These are phyloP conservation scores for Marasmius oreades DNA, from an alignment of 1,284 basidiomycete species.

Conservation along the genomic window DNA sequence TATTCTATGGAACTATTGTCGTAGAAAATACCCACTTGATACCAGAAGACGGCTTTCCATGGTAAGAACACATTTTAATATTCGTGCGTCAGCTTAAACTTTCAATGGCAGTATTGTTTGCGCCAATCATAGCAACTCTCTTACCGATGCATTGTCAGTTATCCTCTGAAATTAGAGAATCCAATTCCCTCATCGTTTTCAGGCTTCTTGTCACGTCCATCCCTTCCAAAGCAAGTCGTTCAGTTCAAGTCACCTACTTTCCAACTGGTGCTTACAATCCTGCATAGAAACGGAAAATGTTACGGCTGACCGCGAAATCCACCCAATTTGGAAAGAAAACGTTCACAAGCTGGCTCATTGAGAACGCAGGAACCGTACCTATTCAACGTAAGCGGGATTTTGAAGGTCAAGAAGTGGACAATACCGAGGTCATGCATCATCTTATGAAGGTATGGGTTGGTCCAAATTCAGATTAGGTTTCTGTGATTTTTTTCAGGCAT, in stretches of 20 bases:
- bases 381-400: slow-evolving; percentile 74
- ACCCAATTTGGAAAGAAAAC: slow-evolving; percentile 79
- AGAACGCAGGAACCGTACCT: slow-evolving; percentile 80
- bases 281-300: slow-evolving; percentile 62
- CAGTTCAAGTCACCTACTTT: background rate
- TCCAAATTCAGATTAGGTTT: slow-evolving; percentile 1
- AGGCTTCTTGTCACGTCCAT: slow-evolving; percentile 71
- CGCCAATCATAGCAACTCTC: slow-evolving; percentile 80
- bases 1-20: slow-evolving; percentile 87
- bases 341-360: slow-evolving; percentile 86
- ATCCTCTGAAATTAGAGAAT: slow-evolving; percentile 4
- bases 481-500: slow-evolving; percentile 40
- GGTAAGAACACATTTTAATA: slow-evolving; percentile 39
- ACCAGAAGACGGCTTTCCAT: slow-evolving; percentile 67
- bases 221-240: slow-evolving; percentile 51
- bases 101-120: slow-evolving; percentile 46
- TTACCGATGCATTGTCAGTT: slow-evolving; percentile 80
- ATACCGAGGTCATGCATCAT: slow-evolving; percentile 61
- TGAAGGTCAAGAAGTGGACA: slow-evolving; percentile 51
- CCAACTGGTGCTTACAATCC: background rate
- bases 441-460: slow-evolving; percentile 54
- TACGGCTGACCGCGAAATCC: slow-evolving; percentile 81
- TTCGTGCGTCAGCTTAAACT: background rate
- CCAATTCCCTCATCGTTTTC: slow-evolving; percentile 4
- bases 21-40: slow-evolving; percentile 74